phyloP scores from a whole-genome alignment of 805 yeast genomes.

The Metschnikowia anglica region DNA sequence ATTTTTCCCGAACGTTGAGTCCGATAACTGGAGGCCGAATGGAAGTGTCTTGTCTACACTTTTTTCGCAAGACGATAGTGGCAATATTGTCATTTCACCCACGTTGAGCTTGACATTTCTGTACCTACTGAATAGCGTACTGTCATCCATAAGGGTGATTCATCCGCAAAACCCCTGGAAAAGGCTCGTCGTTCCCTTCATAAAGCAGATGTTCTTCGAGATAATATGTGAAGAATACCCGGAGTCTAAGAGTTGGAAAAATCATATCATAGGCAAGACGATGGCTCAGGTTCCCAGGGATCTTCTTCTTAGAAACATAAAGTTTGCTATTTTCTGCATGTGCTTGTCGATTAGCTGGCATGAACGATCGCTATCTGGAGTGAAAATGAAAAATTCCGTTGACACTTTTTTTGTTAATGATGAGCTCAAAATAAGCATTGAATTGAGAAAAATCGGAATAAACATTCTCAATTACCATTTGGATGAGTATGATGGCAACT shows the following conservation, averaged over 20 bases:
- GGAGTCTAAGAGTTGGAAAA: constrained; percentile 14
- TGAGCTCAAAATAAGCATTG: constrained; percentile 31
- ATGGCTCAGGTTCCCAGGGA: constrained; percentile 10
- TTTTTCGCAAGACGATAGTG: constrained; percentile 12
- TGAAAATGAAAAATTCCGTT: constrained; percentile 16
- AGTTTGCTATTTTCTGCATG: constrained; percentile 19
- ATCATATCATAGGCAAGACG: constrained; percentile 12
- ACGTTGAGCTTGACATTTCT: constrained; percentile 22
- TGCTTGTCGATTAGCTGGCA: constrained; percentile 15
- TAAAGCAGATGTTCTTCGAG: constrained; percentile 33
- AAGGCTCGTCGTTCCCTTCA: constrained; percentile 28
- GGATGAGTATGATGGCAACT: constrained; percentile 39
- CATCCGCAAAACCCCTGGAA: constrained; percentile 30
- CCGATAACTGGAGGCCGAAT: constrained; percentile 40
- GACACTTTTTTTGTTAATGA: constrained; percentile 23
- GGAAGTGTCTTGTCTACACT: constrained; percentile 21
- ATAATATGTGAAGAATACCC: constrained; percentile 26
- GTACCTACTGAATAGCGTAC: constrained; percentile 21
- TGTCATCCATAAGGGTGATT: constrained; percentile 30
- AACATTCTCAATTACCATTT: constrained; percentile 39
- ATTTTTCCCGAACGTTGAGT: constrained; percentile 42
- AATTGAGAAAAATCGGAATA: constrained; percentile 37
- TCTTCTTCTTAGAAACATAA: constrained; percentile 15
- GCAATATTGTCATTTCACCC: constrained; percentile 20
- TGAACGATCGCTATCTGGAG: constrained; percentile 11